Percentiles rank a stretch among this genome's conserved stretches.
phyloP scores from a whole-genome alignment of 2,329 filamentous ascomycete species.

The Chrysoporthe puriensis region DNA sequence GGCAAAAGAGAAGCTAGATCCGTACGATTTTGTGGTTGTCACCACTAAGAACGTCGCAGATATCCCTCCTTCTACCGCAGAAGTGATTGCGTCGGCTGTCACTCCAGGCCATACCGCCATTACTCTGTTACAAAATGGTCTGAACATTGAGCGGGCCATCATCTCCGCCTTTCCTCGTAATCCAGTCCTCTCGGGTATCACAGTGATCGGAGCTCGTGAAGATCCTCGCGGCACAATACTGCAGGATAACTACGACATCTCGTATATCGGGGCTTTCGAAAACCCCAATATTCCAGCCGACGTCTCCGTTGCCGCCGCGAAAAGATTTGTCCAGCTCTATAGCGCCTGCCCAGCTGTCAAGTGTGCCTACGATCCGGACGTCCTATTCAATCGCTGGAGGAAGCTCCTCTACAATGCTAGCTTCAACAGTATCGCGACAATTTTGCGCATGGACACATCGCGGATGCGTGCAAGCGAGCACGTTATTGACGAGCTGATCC shows the following conservation, averaged over 20 bases:
- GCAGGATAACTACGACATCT: constrained; percentile 54
- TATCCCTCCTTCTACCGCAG: constrained; percentile 49
- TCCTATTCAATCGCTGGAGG: constrained; percentile 47
- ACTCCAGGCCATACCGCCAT: constrained; percentile 55
- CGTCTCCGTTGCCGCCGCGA: constrained; percentile 34
- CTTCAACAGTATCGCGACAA: constrained; percentile 55
- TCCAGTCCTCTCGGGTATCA: constrained; percentile 56
- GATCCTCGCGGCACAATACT: constrained; percentile 49
- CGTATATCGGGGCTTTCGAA: constrained; percentile 45
- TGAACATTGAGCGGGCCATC: constrained; percentile 65
- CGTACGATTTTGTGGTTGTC: constrained; percentile 60
- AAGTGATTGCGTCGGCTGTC: constrained; percentile 56
- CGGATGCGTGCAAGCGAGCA: constrained; percentile 49
- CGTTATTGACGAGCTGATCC: constrained; percentile 49
- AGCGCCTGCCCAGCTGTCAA: constrained; percentile 47
- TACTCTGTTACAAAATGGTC: constrained; percentile 63
- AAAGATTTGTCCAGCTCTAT: constrained; percentile 50
- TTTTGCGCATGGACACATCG: constrained; percentile 54
- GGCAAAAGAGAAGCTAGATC: constrained; percentile 35
- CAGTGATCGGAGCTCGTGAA: constrained; percentile 56
- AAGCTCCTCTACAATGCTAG: constrained; percentile 54
- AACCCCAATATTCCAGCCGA: constrained; percentile 40
- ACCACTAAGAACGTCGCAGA: constrained; percentile 64
- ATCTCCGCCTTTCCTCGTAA: constrained; percentile 54
- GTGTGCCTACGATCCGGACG: constrained; percentile 44